Base-by-base conservation (phyloP, 202 grass and related monocot genomes). In the Cymbopogon flexuosus region DNA sequence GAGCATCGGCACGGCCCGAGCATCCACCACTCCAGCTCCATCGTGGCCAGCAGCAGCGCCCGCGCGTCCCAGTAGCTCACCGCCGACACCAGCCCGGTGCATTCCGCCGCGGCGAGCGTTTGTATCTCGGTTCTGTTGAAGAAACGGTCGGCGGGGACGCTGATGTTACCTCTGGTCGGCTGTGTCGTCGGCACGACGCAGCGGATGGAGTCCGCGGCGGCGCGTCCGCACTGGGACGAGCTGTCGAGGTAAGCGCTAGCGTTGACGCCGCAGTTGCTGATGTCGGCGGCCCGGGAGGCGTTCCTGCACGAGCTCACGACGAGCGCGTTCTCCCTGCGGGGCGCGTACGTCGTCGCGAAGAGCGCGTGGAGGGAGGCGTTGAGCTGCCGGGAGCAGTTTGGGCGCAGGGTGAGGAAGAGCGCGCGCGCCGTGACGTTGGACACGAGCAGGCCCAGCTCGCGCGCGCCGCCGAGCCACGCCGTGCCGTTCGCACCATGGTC, bases 11-110 rank as follows among this genome's bases (percentile, higher is more conserved):
- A 93, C 15, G 2, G 1, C 45, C 1, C 45, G 4, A 7, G 88
- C 91, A 91, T 6, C 91, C 91, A 93, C 91, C 91, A 93, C 33
- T 68, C 86, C 37, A 93, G 65, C 29, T 91, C 86, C 77, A 87
- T 63, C 56, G 13, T 11, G n/a, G 3, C 14, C 4, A 91, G 69
- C 77, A 76, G 62, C 40, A 94, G 33, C 19, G 86, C 39, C 31
- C 66, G 85, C 65, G 14, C 33, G 0, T 35, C 65, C 36, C 4
- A 52, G 16, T 59, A 89, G 60, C 76, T 69, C 29, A 11, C 68
- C 52, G 88, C 62, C 37, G 86, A 76, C 56, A 87, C 69, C 18
- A 93, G 77, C 18, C 59, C 22, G 3, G 0, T 0, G 76, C 91
- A 93, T 1, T 13, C n/a, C n/a, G n/a, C 52, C 0, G 15, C 24